Percentiles rank a stretch among this genome's conserved stretches.
Evolutionary conservation across 1,284 basidiomycete species (phyloP).

Genomic region (Puccinia polysora): DNA sequence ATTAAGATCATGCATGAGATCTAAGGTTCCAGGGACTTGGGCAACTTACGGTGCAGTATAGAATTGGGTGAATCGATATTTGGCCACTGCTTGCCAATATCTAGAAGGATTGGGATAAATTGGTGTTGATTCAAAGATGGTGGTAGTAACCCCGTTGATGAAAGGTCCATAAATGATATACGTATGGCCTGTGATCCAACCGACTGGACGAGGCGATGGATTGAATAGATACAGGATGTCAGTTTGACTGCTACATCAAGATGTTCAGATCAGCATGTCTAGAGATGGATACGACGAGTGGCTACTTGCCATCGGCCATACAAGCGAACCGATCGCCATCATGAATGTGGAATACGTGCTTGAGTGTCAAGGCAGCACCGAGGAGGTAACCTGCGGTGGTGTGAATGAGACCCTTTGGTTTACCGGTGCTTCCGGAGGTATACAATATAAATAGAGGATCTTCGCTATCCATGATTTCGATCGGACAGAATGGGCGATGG

Average conservation of each 20-base stretch:
- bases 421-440: slow-evolving; percentile 75
- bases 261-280: too few relatives aligned
- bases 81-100: slow-evolving; percentile 94
- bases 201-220: slow-evolving; percentile 61
- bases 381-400: slow-evolving; percentile 68
- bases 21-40: too few relatives aligned
- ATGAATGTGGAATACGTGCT: slow-evolving; percentile 95
- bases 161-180: slow-evolving; percentile 97
- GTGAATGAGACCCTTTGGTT: slow-evolving; percentile 96
- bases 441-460: slow-evolving; percentile 98
- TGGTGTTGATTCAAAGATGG: slow-evolving; percentile 93
- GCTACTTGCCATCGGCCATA: slow-evolving; percentile 70
- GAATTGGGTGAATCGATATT: slow-evolving; percentile 74
- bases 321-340: slow-evolving; percentile 68
- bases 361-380: slow-evolving; percentile 57
- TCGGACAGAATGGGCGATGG: slow-evolving; percentile 83
- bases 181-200: slow-evolving; percentile 98
- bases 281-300: background rate
- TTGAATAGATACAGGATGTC: too few relatives aligned
- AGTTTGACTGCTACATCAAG: too few relatives aligned
- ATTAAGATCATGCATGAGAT: slow-evolving; percentile 15
- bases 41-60: slow-evolving; percentile 46
- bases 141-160: slow-evolving; percentile 76
- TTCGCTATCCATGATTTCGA: slow-evolving; percentile 78
- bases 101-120: slow-evolving; percentile 92